Evolutionary conservation across 192 early-diverging fungal genomes (phyloP), one percentile per base, ranked within the genome.

Genomic region (Coemansia sp.): DNA sequence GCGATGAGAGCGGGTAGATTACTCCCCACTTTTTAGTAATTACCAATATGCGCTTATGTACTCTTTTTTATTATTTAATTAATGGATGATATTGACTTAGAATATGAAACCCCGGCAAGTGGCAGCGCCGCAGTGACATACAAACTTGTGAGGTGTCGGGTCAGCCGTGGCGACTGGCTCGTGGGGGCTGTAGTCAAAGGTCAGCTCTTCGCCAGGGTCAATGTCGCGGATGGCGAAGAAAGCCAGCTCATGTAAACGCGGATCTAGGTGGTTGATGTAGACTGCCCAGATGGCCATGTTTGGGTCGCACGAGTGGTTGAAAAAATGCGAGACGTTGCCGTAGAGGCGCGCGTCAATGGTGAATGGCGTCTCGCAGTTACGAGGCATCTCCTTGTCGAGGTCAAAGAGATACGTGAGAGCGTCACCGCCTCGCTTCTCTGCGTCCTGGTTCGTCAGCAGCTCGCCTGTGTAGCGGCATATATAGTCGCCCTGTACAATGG

Each of bases 391-490:
- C 47, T 87, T 86, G 65, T 91, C 78, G 39, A 89, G 88, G 69
- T 99, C 97, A 53, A 93, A 91, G 34, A 87, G 83, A 52, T 85
- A 85, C 52, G 78, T 80, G 22, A 66, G 80, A 62, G 76, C 36
- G n/a, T 49, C 62, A 12, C 63, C 55, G 16, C 62, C 40, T 16
- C 90, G 93, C 12, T 91, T 74, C 64, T 93, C 75, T 62, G 97
- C 95, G 66, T 92, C 91, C 20, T 79, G 61, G 31, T 86, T 85
- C 18, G 95, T 81, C n/a, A 99, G 87, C 1, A 99, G 91, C 78
- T 98, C 97, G 39, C 98, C 98, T 22, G 92, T 89, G 82, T 99
- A 99, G 61, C 98, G 92, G 79, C 95, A 94, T n/a, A 99, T 89
- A 76, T 96, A 98, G 15, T 88, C 81, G 66, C 92, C 92, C 40